Conservation (phyloP, 768 basidiomycete species). For the Tulasnella sp. region DNA sequence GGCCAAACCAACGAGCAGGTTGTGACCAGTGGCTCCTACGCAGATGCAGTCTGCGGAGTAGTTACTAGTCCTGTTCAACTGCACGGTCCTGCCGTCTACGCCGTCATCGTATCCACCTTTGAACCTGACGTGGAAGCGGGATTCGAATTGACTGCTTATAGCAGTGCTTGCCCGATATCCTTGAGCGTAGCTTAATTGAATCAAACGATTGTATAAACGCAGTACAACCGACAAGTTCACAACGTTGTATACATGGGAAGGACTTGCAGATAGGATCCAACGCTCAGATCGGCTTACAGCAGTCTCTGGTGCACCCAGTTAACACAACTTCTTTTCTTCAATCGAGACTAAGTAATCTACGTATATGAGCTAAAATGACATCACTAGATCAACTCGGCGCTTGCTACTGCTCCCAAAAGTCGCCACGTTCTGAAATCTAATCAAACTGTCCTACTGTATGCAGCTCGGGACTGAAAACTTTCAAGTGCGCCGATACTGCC, state of each 20-base stretch:
- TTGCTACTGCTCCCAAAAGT: too few relatives aligned
- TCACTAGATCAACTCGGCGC: too few relatives aligned
- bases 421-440: too few relatives aligned
- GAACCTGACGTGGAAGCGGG: background rate
- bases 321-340: too few relatives aligned
- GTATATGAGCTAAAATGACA: too few relatives aligned
- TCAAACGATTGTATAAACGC: background rate
- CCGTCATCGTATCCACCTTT: conserved; percentile 8
- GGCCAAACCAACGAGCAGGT: background rate
- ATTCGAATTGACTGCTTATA: conserved; percentile 9
- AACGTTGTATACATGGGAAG: background rate
- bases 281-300: too few relatives aligned
- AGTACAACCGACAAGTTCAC: background rate
- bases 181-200: background rate
- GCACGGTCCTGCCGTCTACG: background rate
- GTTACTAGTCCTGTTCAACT: background rate
- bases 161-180: conserved; percentile 4
- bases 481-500: too few relatives aligned
- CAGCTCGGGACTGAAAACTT: too few relatives aligned
- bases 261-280: too few relatives aligned
- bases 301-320: too few relatives aligned
- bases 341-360: too few relatives aligned
- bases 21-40: background rate
- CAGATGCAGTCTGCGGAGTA: conserved; percentile 8
- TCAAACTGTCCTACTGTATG: too few relatives aligned